Evolutionary conservation across 2,329 filamentous ascomycete genomes (phyloP).

Genomic region (Lachnellula willkommii): DNA sequence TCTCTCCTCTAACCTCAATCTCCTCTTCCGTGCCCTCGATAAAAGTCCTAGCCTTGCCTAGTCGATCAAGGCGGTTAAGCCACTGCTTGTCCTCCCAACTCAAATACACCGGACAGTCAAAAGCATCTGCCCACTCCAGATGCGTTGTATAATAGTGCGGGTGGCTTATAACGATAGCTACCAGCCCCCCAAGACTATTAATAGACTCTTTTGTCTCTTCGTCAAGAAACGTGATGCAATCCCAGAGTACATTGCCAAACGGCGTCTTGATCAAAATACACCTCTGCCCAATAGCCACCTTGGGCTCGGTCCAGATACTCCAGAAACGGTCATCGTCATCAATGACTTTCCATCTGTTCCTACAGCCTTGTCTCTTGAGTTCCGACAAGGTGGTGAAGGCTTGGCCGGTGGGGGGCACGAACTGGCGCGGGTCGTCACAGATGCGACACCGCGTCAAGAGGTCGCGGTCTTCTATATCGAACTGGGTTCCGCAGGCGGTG

Average conservation of each 20-base stretch:
- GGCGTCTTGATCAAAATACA: constrained; percentile 63
- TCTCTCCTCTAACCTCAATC: constrained; percentile 34
- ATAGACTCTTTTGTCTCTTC: constrained; percentile 55
- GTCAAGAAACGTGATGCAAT: constrained; percentile 67
- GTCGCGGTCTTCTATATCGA: constrained; percentile 45
- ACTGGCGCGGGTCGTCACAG: constrained; percentile 70
- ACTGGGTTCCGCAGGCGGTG: constrained; percentile 66
- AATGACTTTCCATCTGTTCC: constrained; percentile 48
- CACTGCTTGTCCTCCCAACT: constrained; percentile 60
- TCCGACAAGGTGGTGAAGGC: constrained; percentile 56
- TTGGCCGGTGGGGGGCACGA: constrained; percentile 59
- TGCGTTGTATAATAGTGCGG: constrained; percentile 80
- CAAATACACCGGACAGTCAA: constrained; percentile 66
- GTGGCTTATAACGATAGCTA: constrained; percentile 70
- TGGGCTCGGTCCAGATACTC: constrained; percentile 46
- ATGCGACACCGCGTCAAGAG: constrained; percentile 57
- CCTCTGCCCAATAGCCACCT: constrained; percentile 70
- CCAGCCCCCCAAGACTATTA: constrained; percentile 56
- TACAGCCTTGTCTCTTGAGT: constrained; percentile 38
- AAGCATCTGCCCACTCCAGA: constrained; percentile 64
- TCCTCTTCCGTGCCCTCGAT: constrained; percentile 38
- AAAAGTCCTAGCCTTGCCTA: constrained; percentile 40
- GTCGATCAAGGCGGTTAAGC: constrained; percentile 45
- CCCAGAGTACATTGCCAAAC: constrained; percentile 71
- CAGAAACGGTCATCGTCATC: constrained; percentile 42